phyloP scores from a whole-genome alignment of 345 rosid species.

The Draba incana region DNA sequence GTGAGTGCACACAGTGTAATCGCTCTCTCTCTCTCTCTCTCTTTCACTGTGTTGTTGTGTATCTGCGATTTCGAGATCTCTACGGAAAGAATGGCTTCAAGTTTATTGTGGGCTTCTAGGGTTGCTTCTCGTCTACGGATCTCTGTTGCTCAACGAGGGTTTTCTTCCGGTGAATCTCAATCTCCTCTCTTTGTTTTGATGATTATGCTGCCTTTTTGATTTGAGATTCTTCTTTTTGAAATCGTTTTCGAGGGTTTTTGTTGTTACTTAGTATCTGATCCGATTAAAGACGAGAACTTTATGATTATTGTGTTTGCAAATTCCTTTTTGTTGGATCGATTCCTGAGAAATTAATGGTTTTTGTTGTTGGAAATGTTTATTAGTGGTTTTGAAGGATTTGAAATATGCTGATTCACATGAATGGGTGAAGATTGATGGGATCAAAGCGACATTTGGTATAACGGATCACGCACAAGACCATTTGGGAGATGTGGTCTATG shows the following conservation, averaged over 20 bases:
- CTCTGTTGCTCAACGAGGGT: conserved; percentile 71
- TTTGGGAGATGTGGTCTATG: conserved; percentile 95
- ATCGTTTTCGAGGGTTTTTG: not conserved
- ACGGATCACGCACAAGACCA: conserved; percentile 99
- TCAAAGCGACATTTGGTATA: conserved; percentile 79
- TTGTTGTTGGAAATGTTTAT: conserved; percentile 3
- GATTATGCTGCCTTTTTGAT: conserved; percentile 27
- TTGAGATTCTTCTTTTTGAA: conserved; percentile 21
- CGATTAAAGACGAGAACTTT: not conserved
- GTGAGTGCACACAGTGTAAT: conserved; percentile 22
- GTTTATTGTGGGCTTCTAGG: conserved; percentile 85
- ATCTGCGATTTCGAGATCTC: conserved; percentile 32
- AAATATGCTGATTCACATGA: conserved; percentile 90
- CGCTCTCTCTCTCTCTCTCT: conserved; percentile 9
- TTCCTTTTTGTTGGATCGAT: conserved; percentile 2
- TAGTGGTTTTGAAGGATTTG: conserved; percentile 78
- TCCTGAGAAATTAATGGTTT: no score
- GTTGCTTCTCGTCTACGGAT: conserved; percentile 89
- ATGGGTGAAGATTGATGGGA: conserved; percentile 88
- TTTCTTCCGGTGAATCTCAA: conserved; percentile 61
- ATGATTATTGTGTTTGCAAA: conserved; percentile 2
- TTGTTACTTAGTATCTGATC: not conserved
- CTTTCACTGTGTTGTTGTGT: conserved; percentile 24
- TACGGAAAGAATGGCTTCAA: conserved; percentile 62
- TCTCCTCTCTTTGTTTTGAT: not conserved